Conservation (phyloP, 148 eudicot genomes). For the Rhododendron henanense region DNA sequence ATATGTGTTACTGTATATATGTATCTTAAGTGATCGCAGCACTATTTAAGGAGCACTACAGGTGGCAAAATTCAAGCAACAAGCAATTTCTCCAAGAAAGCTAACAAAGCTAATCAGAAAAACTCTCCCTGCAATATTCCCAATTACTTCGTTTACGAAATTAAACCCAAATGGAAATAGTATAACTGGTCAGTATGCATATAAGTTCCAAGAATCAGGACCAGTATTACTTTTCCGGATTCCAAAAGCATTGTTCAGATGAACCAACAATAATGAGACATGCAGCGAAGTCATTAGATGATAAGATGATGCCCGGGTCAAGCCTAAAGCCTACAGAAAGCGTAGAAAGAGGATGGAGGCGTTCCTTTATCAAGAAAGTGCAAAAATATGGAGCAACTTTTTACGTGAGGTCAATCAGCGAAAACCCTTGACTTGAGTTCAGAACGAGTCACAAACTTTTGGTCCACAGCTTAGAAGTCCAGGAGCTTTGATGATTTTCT, state of each 20-base stretch:
- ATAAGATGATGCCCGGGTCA: neutral
- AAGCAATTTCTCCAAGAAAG: neutral
- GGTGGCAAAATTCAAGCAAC: neutral
- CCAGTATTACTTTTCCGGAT: neutral
- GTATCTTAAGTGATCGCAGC: neutral
- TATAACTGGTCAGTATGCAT: neutral
- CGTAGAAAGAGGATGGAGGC: neutral
- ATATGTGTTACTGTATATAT: neutral
- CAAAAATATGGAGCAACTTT: neutral
- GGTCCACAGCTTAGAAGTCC: neutral
- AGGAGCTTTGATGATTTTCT: neutral
- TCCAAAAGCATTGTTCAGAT: neutral
- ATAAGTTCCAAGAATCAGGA: neutral
- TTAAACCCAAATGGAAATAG: neutral
- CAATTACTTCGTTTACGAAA: neutral
- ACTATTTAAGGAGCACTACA: neutral
- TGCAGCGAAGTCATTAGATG: neutral
- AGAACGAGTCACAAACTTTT: neutral
- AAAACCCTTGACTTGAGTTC: neutral
- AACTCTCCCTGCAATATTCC: neutral
- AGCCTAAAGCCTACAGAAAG: neutral
- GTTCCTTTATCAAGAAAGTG: neutral
- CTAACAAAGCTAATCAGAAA: neutral
- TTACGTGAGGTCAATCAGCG: neutral
- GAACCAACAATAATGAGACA: neutral